Evolutionary conservation across 148 eudicot species (phyloP).

Genomic region (Simmondsia chinensis): DNA sequence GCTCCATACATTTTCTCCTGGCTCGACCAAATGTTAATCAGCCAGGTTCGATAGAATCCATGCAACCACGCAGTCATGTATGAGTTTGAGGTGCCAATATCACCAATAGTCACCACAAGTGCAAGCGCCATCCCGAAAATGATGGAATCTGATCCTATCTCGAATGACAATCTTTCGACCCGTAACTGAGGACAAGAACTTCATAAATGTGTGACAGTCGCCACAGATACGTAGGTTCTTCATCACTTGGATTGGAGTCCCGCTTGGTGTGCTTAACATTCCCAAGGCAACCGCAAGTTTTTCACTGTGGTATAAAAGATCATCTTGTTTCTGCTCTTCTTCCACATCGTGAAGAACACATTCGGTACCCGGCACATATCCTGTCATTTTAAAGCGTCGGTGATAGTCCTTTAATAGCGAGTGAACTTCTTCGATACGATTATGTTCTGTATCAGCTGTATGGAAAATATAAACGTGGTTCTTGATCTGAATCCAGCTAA

Average conservation of each 20-base stretch:
- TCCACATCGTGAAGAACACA: conserved; percentile 32
- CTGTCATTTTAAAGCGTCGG: conserved; percentile 16
- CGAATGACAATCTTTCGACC: conserved; percentile 26
- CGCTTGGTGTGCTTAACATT: conserved; percentile 15
- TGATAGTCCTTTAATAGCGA: conserved; percentile 14
- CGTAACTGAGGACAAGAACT: conserved; percentile 24
- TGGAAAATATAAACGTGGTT: conserved; percentile 20
- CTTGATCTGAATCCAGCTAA: conserved; percentile 29
- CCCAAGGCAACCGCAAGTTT: conserved; percentile 31
- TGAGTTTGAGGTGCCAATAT: background rate
- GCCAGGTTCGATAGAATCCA: no score
- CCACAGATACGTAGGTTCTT: conserved; percentile 31
- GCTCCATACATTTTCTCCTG: conserved; percentile 7
- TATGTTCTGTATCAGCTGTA: conserved; percentile 19
- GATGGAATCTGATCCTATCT: conserved; percentile 30
- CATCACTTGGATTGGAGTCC: conserved; percentile 13
- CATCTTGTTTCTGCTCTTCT: conserved; percentile 31
- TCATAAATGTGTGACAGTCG: conserved; percentile 28
- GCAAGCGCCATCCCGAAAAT: conserved; percentile 28
- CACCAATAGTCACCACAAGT: conserved; percentile 34
- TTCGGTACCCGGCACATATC: conserved; percentile 23
- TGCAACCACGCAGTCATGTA: background rate
- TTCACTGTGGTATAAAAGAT: conserved; percentile 25
- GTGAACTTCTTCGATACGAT: conserved; percentile 8
- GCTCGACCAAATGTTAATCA: background rate